Evolutionary conservation across 1,139 yeast species (phyloP).

Genomic region (Sugiyamaella neomexicana): DNA sequence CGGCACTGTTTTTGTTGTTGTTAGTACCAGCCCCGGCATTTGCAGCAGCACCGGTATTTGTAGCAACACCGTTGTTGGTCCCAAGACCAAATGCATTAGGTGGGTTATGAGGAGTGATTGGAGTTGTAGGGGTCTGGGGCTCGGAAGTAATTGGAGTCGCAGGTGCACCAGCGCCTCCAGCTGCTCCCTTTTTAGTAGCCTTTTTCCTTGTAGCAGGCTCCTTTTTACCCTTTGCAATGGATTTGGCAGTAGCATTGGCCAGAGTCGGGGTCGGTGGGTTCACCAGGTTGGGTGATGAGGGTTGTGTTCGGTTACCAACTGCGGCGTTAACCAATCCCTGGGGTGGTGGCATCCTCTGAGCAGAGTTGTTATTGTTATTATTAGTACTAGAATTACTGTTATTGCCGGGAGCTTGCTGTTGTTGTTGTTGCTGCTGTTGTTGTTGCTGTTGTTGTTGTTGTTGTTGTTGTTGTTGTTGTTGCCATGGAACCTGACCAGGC

Average conservation of each 20-base stretch:
- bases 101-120: slow-evolving; percentile 42
- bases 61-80: slow-evolving; percentile 2
- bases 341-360: slow-evolving; percentile 35
- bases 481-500: slow-evolving; percentile 14
- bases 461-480: slow-evolving; percentile 6
- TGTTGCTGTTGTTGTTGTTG: not conserved
- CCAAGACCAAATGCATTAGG: slow-evolving; percentile 30
- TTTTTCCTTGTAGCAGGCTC: slow-evolving; percentile 37
- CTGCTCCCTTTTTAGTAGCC: slow-evolving; percentile 37
- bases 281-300: slow-evolving; percentile 40
- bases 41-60: not conserved
- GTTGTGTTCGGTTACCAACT: slow-evolving; percentile 33
- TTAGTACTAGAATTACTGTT: not conserved
- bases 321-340: slow-evolving; percentile 30
- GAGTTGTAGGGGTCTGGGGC: slow-evolving; percentile 45
- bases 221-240: slow-evolving; percentile 28
- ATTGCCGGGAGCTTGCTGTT: not conserved
- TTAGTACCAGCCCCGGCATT: not conserved
- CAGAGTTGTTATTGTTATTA: not conserved
- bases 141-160: slow-evolving; percentile 39
- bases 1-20: slow-evolving; percentile 6
- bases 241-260: slow-evolving; percentile 43
- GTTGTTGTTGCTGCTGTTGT: slow-evolving; percentile 7
- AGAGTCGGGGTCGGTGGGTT: slow-evolving; percentile 51
- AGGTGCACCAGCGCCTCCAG: slow-evolving; percentile 34